Percentiles rank a stretch among this genome's conserved stretches.
Conservation (phyloP, 73 alveolate species). For the Loxodes magnus region DNA sequence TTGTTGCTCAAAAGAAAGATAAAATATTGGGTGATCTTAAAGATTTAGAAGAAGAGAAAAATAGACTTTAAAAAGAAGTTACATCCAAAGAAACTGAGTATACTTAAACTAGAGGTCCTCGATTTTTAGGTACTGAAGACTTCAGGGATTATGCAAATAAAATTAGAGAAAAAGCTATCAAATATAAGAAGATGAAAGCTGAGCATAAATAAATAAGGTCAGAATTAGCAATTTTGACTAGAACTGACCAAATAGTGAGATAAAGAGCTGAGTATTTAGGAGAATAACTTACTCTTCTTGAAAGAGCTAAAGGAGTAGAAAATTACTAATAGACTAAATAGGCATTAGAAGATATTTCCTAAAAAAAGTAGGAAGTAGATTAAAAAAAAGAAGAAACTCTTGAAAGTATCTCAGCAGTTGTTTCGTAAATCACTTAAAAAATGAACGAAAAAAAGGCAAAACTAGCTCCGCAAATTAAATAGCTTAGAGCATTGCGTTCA, state of each 20-base stretch:
- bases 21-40: constrained; percentile 48
- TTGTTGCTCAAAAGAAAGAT: constrained; percentile 74
- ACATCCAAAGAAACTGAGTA: constrained; percentile 68
- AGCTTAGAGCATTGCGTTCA: constrained; percentile 23
- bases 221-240: constrained; percentile 57
- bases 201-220: constrained; percentile 63
- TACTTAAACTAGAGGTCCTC: constrained; percentile 47
- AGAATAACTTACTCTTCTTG: constrained; percentile 36
- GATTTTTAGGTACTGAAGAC: constrained; percentile 80
- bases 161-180: constrained; percentile 61
- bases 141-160: constrained; percentile 76
- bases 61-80: constrained; percentile 64
- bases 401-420: constrained; percentile 38
- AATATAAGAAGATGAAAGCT: constrained; percentile 69
- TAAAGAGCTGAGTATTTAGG: constrained; percentile 56
- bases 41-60: constrained; percentile 65
- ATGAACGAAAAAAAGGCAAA: constrained; percentile 66
- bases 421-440: constrained; percentile 43
- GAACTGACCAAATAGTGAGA: constrained; percentile 70
- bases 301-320: constrained; percentile 41
- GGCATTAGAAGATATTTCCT: constrained; percentile 30
- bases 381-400: constrained; percentile 39
- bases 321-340: constrained; percentile 38
- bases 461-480: constrained; percentile 37
- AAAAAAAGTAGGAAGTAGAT: constrained; percentile 26